Percentiles rank a stretch among this genome's conserved stretches.
Evolutionary conservation across 371 early-diverging fungal genomes (phyloP).

Genomic region (Rhizopus microsporus): DNA sequence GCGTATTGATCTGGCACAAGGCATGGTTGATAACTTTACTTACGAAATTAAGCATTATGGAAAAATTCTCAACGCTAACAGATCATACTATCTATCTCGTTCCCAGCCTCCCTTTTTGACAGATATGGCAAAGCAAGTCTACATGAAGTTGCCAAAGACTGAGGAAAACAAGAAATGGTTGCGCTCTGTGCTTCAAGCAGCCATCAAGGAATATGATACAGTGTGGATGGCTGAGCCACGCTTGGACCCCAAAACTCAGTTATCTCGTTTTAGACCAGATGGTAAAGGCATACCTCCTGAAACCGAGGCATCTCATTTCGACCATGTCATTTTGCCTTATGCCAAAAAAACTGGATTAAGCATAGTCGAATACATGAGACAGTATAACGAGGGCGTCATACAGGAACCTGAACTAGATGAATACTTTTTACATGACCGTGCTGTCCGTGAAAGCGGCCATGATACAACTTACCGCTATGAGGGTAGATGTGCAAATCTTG

Average conservation of each 20-base stretch:
- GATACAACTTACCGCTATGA: conserved; percentile 94
- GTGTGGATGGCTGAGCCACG: conserved; percentile 87
- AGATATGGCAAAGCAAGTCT: conserved; percentile 85
- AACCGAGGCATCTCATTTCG: conserved; percentile 90
- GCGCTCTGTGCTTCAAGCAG: conserved; percentile 62
- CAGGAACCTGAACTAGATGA: conserved; percentile 78
- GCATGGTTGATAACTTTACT: conserved; percentile 94
- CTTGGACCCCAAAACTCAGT: conserved; percentile 66
- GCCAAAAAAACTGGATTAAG: conserved; percentile 66
- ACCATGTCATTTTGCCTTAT: conserved; percentile 80
- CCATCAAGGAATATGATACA: conserved; percentile 85
- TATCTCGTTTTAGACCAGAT: conserved; percentile 79
- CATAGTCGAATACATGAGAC: conserved; percentile 61
- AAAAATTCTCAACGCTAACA: conserved; percentile 94
- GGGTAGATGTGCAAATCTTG: conserved; percentile 81
- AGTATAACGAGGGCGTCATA: conserved; percentile 63
- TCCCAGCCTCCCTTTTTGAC: conserved; percentile 96
- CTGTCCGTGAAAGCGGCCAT: conserved; percentile 93
- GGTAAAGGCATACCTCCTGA: conserved; percentile 94
- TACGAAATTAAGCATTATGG: conserved; percentile 94
- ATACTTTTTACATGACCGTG: conserved; percentile 94
- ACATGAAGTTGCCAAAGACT: conserved; percentile 46
- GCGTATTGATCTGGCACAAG: conserved; percentile 75
- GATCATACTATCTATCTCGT: conserved; percentile 89
- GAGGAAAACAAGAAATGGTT: conserved; percentile 70